phyloP scores from a whole-genome alignment of 1,284 basidiomycete species.

The Trichosporon coremiiforme region DNA sequence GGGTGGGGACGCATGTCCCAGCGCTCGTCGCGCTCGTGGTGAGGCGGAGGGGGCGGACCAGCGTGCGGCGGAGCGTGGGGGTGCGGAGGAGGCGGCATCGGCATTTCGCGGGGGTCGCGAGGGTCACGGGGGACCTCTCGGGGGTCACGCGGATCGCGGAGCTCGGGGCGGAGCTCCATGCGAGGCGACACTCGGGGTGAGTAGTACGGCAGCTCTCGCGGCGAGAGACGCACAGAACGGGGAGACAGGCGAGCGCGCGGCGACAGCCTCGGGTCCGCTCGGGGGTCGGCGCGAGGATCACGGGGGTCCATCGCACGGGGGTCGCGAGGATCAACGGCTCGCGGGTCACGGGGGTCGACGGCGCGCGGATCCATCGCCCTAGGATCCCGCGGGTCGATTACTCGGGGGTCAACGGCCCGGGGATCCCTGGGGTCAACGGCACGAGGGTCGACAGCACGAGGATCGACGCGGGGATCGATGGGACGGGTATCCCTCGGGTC shows the following conservation, averaged over 20 bases:
- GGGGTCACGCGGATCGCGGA: slow-evolving; percentile 3
- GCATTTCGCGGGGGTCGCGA: slow-evolving; percentile 4
- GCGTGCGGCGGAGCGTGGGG: not conserved
- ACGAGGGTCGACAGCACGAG: not conserved
- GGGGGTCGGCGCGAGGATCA: not conserved
- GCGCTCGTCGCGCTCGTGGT: not conserved
- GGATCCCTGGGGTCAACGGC: not conserved
- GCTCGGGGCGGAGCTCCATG: not conserved
- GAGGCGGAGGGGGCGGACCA: not conserved
- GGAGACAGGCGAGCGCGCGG: slow-evolving; percentile 4
- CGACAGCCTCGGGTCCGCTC: slow-evolving; percentile 2
- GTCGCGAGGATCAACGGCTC: not conserved
- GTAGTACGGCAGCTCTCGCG: slow-evolving; percentile 12
- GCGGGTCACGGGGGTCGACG: slow-evolving; percentile 1
- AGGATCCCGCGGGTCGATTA: not conserved
- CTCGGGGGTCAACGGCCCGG: not conserved
- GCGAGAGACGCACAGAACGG: not conserved
- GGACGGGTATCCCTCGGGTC: not conserved
- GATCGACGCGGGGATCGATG: not conserved
- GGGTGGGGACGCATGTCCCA: slow-evolving; percentile 15
- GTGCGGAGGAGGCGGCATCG: not conserved
- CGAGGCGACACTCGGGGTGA: slow-evolving; percentile 1
- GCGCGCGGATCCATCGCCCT: not conserved
- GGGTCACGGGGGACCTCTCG: not conserved
- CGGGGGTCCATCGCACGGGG: slow-evolving; percentile 13